These are phyloP conservation scores for Tuber calosporum DNA, from an alignment of 495 filamentous ascomycete genomes.

Conservation along the genomic window DNA sequence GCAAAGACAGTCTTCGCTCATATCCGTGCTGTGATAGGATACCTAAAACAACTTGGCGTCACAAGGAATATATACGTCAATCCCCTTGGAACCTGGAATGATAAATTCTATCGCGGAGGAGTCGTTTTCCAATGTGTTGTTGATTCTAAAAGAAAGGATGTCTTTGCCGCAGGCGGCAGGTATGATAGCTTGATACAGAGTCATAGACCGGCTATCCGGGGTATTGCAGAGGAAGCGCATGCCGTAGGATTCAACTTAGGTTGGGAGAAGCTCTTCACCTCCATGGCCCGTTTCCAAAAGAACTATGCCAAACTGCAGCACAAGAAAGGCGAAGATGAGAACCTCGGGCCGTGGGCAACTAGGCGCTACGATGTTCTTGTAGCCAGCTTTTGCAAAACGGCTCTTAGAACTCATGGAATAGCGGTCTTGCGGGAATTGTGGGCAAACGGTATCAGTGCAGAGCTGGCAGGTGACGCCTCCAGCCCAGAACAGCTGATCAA, in stretches of 20 bases:
- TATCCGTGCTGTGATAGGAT: conserved; percentile 64
- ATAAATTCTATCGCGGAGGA: conserved; percentile 82
- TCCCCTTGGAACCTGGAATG: conserved; percentile 81
- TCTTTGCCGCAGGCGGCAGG: conserved; percentile 88
- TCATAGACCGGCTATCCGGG: conserved; percentile 55
- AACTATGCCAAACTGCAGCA: conserved; percentile 26
- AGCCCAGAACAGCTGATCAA: conserved; percentile 68
- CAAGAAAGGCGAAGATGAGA: conserved; percentile 43
- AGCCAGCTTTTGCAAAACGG: conserved; percentile 70
- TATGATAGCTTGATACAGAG: conserved; percentile 81
- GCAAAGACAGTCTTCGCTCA: conserved; percentile 69
- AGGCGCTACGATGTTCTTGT: conserved; percentile 77
- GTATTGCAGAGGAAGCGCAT: conserved; percentile 51
- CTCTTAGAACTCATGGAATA: conserved; percentile 66
- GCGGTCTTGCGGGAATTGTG: conserved; percentile 73
- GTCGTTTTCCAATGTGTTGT: conserved; percentile 86
- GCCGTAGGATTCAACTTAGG: conserved; percentile 90
- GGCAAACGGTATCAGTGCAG: conserved; percentile 77
- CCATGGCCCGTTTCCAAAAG: conserved; percentile 52
- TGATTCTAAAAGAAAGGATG: conserved; percentile 73
- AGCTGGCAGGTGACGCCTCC: conserved; percentile 67
- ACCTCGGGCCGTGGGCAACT: conserved; percentile 42
- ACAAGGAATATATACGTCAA: conserved; percentile 73
- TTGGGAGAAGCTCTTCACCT: conserved; percentile 68
- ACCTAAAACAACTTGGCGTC: conserved; percentile 66